A percentile compares a stretch with the other conserved stretches of the same genome.
Conservation (phyloP, 2,329 filamentous ascomycete genomes). For the Fonsecaea pedrosoi region DNA sequence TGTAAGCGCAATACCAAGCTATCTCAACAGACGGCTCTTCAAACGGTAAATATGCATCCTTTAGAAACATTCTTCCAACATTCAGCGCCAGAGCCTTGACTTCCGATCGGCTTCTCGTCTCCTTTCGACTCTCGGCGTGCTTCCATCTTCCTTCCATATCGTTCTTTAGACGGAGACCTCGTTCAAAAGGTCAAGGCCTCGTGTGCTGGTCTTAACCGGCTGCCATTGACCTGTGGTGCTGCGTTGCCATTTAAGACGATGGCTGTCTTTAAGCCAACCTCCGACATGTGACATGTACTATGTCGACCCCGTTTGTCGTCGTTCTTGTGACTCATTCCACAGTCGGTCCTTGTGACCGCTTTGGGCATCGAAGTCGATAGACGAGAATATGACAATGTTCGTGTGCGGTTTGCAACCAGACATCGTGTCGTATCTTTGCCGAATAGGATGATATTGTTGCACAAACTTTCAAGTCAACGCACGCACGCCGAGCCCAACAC, state of each 20-base stretch:
- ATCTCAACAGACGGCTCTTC: neutral
- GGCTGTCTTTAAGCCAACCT: neutral
- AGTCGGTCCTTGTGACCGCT: neutral
- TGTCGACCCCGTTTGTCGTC: neutral
- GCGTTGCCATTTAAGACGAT: neutral
- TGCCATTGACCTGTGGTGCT: neutral
- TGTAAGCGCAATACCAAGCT: neutral
- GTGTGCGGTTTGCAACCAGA: neutral
- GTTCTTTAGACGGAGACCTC: neutral
- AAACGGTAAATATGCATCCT: no score
- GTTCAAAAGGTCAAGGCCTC: neutral
- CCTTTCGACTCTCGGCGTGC: neutral
- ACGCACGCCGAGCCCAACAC: slow-evolving; percentile 63
- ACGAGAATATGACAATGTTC: neutral
- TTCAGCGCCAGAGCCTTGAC: neutral
- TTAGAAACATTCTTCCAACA: neutral
- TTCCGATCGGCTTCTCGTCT: neutral
- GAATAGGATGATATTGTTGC: neutral
- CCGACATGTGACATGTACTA: neutral
- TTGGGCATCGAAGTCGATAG: neutral
- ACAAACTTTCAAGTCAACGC: slow-evolving; percentile 29
- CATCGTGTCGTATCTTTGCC: neutral
- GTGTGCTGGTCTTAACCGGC: neutral
- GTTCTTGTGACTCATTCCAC: neutral
- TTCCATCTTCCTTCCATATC: neutral